A percentile compares a stretch with the other conserved stretches of the same genome.
Evolutionary conservation across 2,329 filamentous ascomycete genomes (phyloP).

Genomic region (Passalora sequoiae): DNA sequence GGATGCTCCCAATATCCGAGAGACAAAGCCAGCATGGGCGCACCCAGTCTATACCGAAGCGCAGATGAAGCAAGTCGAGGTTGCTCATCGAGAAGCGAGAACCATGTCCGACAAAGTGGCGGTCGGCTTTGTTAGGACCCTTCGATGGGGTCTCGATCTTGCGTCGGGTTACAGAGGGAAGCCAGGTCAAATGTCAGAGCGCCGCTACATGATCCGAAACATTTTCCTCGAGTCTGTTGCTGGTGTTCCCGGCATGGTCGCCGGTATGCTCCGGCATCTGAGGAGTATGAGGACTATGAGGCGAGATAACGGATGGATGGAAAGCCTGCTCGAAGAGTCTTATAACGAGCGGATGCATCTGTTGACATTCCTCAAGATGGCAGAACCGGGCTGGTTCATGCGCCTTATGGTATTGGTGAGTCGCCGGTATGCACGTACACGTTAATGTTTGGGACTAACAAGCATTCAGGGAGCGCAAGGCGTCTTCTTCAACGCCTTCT

Average conservation of each 20-base stretch:
- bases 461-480: conserved; percentile 73
- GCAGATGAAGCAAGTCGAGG: conserved; percentile 68
- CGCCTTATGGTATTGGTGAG: conserved; percentile 63
- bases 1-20: conserved; percentile 42
- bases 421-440: background rate
- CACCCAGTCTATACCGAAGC: conserved; percentile 62
- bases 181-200: conserved; percentile 66
- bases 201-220: conserved; percentile 75
- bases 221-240: conserved; percentile 93
- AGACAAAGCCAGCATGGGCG: conserved; percentile 45
- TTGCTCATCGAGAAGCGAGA: conserved; percentile 70
- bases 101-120: conserved; percentile 74
- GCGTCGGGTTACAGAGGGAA: conserved; percentile 66
- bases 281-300: conserved; percentile 78
- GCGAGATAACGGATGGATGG: conserved; percentile 90
- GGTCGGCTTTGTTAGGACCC: conserved; percentile 67
- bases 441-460: background rate
- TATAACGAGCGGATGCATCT: conserved; percentile 70
- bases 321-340: conserved; percentile 34
- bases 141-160: conserved; percentile 75
- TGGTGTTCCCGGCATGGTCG: conserved; percentile 94
- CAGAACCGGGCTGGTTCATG: conserved; percentile 83
- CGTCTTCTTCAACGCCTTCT: conserved; percentile 93
- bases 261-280: conserved; percentile 86
- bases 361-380: conserved; percentile 87